phyloP scores from a whole-genome alignment of 768 basidiomycete species.

The Boletus rubropictus region DNA sequence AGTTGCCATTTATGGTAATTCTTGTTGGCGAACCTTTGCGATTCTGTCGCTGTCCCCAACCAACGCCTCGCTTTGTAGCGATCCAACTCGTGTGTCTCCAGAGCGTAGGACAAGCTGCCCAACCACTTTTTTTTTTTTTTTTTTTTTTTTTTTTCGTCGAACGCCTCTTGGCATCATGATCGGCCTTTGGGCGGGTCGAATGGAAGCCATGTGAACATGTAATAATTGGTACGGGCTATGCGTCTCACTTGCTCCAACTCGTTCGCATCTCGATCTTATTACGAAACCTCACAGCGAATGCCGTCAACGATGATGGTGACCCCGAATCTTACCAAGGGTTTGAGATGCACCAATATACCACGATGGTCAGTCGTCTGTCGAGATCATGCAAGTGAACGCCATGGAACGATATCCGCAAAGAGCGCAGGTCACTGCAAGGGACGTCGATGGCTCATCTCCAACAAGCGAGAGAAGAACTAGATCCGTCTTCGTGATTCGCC shows the following conservation, averaged over 20 bases:
- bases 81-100: background rate
- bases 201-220: background rate
- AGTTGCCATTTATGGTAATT: constrained; percentile 4
- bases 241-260: background rate
- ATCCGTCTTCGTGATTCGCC: constrained; percentile 10
- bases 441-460: background rate
- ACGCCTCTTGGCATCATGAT: background rate
- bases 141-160: background rate
- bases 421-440: background rate
- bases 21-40: background rate
- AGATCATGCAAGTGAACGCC: background rate
- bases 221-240: background rate
- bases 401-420: background rate
- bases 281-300: background rate
- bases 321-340: background rate
- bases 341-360: background rate
- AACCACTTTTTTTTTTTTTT: background rate
- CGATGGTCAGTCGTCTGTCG: background rate
- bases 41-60: background rate
- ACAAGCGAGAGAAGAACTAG: constrained; percentile 13
- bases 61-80: background rate
- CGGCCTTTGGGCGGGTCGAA: constrained; percentile 1
- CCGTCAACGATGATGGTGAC: background rate
- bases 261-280: background rate
- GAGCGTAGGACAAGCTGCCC: no score